Evolutionary conservation across 306 rosid genomes (phyloP).

Genomic region (Dalbergia oliveri): DNA sequence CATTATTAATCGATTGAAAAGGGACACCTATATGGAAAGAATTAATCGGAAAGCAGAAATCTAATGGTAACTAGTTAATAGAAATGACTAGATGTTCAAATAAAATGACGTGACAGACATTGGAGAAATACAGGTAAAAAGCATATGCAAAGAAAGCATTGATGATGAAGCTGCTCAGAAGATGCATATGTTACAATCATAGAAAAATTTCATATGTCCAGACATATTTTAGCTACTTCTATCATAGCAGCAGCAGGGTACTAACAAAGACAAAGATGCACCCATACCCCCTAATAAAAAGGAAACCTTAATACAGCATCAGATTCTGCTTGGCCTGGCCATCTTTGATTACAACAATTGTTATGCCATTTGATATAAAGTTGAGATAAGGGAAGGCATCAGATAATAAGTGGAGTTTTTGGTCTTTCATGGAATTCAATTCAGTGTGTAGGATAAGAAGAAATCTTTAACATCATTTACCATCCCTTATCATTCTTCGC

Average conservation of each 20-base stretch:
- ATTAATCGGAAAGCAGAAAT: neutral
- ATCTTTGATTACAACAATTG: neutral
- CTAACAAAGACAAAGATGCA: neutral
- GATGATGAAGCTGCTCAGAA: conserved; percentile 51
- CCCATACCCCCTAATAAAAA: neutral
- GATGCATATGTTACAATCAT: conserved; percentile 47
- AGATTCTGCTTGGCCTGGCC: neutral
- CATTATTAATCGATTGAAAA: neutral
- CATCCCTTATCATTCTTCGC: too few relatives aligned
- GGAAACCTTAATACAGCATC: neutral
- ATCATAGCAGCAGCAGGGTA: conserved; percentile 59
- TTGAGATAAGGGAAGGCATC: neutral
- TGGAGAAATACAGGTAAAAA: neutral
- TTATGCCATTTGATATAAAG: neutral
- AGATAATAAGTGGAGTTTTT: neutral
- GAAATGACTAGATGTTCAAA: neutral
- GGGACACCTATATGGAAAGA: neutral
- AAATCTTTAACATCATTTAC: too few relatives aligned
- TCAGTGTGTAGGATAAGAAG: too few relatives aligned
- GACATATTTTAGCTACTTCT: conserved; percentile 65
- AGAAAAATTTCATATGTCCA: conserved; percentile 59
- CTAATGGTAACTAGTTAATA: neutral
- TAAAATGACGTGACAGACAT: neutral
- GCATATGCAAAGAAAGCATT: neutral
- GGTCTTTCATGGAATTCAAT: neutral